Conservation (phyloP, 140 eudicot genomes). For the Bidens hawaiensis region DNA sequence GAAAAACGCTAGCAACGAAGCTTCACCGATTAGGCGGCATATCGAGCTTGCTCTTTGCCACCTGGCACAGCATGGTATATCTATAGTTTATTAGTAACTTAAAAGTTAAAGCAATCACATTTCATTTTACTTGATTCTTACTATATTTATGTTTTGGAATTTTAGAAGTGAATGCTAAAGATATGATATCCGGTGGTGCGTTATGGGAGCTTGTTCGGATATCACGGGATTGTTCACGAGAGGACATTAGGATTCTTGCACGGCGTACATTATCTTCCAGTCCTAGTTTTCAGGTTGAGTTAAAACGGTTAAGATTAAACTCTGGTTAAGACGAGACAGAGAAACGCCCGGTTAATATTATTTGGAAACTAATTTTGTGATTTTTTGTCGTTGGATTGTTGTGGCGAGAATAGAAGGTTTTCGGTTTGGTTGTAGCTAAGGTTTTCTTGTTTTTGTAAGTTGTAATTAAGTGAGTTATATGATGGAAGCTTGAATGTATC, state of each 20-base stretch:
- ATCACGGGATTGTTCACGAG: slow-evolving; percentile 79
- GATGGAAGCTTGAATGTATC: slow-evolving; percentile 5
- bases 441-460: slow-evolving; percentile 11
- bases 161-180: slow-evolving; percentile 74
- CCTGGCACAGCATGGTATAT: slow-evolving; percentile 82
- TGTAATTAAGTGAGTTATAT: slow-evolving; percentile 27
- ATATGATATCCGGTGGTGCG: slow-evolving; percentile 82
- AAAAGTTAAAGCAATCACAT: neutral
- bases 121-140: neutral
- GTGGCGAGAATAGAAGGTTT: slow-evolving; percentile 13
- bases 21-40: slow-evolving; percentile 87
- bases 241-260: slow-evolving; percentile 76
- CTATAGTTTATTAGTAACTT: no score
- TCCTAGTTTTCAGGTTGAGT: slow-evolving; percentile 60
- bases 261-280: slow-evolving; percentile 56
- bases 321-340: slow-evolving; percentile 24
- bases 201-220: slow-evolving; percentile 90
- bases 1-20: slow-evolving; percentile 82
- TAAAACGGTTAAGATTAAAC: slow-evolving; percentile 62
- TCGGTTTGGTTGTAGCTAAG: slow-evolving; percentile 21
- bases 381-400: slow-evolving; percentile 8
- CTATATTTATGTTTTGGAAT: neutral
- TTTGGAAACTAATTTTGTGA: slow-evolving; percentile 13
- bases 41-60: slow-evolving; percentile 95
- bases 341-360: neutral